Evolutionary conservation across 176 grass and related monocot genomes (phyloP), one percentile per base, ranked within the genome.

Genomic region (Juncus inflexus): DNA sequence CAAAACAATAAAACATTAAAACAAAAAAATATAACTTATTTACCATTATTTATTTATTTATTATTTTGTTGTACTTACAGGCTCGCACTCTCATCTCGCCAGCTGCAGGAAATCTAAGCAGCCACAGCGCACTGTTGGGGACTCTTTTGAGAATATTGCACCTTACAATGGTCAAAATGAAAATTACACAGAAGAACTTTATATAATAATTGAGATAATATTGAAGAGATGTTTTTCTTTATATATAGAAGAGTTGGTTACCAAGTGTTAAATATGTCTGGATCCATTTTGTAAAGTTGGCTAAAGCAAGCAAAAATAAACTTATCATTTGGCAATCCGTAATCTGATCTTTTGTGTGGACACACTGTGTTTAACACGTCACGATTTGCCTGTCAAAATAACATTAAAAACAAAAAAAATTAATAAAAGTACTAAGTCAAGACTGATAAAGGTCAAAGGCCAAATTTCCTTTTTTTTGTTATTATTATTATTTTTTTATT

Each of bases 211-310:
- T 52, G 2, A 62, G 7, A 36, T 55, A 52, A 50, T 15, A 7
- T 11, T 42, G 9, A 10, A 52, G 54, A 3, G 54, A 63, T 6
- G 4, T 15, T 36, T 11, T 13, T 56, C 0, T 61, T 36, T 15
- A n/a, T 7, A n/a, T 4, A 3, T 4, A 61, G n/a, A 58, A 28
- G 11, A 11, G 12, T 40, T 2, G 58, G 36, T 74, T 85, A 95
- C 90, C 90, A 95, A 77, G 79, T 83, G 42, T 89, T 86, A 74
- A 88, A 89, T 83, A 95, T 83, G 70, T 88, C 90, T 70, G 90
- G 90, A 65, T 95, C 90, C 90, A 95, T 95, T 76, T 95, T 95
- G 55, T 95, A 95, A 79, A 95, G 82, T 73, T 95, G 90, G 77
- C 87, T 95, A 79, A 95, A 95, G 75, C 90, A 95, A 50, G 90